These are phyloP conservation scores for Fusarium miscanthi DNA, from an alignment of 2,329 filamentous ascomycete species.

Conservation along the genomic window DNA sequence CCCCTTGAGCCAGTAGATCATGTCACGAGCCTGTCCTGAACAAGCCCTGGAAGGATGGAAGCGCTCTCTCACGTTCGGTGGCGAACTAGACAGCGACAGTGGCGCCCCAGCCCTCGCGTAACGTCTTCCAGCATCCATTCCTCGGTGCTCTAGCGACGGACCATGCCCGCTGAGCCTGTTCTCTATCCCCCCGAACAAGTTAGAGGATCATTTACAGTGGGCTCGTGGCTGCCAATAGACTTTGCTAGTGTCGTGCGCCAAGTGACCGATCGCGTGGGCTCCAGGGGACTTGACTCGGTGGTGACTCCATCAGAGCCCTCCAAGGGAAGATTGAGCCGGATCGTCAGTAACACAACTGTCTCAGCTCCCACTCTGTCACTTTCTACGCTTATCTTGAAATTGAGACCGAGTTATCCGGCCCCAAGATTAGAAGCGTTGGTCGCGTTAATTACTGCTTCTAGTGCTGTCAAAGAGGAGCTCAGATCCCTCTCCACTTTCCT, in stretches of 20 bases:
- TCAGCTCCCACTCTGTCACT: not conserved
- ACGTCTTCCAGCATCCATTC: conserved; percentile 12
- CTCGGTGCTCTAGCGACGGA: not conserved
- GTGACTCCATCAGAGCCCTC: conserved; percentile 8
- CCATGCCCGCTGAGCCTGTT: not conserved
- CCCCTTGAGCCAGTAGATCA: not conserved
- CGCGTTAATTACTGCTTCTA: not conserved
- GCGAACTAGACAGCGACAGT: not conserved
- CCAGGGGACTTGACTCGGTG: conserved; percentile 20
- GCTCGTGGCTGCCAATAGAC: not conserved
- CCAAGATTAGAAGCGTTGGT: not conserved
- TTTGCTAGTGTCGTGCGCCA: conserved; percentile 15
- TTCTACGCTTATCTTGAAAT: not conserved
- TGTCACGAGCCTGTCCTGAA: not conserved
- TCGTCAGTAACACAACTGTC: not conserved
- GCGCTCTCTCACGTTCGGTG: conserved; percentile 1
- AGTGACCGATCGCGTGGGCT: conserved; percentile 19
- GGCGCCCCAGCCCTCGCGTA: not conserved
- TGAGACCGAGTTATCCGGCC: not conserved
- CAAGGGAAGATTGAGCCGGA: not conserved
- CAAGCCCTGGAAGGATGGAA: not conserved
- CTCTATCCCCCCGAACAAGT: not conserved
- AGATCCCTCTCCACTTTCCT: conserved; percentile 4
- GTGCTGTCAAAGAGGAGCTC: not conserved
- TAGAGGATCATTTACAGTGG: not conserved